A percentile compares a stretch with the other conserved stretches of the same genome.
These are phyloP conservation scores for Mallotus japonicus DNA, from an alignment of 441 rosid genomes.

Conservation along the genomic window DNA sequence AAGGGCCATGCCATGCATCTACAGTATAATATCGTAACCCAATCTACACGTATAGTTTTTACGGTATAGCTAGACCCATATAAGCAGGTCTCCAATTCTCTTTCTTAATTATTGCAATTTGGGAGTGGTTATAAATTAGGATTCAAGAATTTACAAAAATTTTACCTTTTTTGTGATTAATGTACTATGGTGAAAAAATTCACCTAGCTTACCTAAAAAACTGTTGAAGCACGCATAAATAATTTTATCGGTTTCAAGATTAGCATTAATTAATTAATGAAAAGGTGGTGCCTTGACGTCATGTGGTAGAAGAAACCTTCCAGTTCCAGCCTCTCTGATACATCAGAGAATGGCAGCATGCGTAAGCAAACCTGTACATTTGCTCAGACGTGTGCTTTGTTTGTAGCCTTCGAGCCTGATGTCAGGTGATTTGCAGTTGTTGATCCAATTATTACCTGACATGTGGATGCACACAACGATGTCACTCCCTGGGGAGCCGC, in stretches of 20 bases:
- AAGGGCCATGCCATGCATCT: neutral
- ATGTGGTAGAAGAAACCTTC: neutral
- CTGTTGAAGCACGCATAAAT: neutral
- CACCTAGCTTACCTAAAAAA: too few species aligned
- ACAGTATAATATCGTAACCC: neutral
- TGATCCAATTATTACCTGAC: neutral
- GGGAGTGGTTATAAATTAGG: too few species aligned
- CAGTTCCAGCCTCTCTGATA: neutral
- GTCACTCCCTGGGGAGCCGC: neutral
- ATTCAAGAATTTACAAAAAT: too few species aligned
- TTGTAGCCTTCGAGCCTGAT: conserved; percentile 15
- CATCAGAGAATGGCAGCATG: conserved; percentile 20
- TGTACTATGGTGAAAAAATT: too few species aligned
- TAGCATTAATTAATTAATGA: neutral
- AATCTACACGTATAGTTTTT: neutral
- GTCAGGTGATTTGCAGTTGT: neutral
- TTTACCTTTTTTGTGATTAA: too few species aligned
- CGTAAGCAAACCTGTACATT: conserved; percentile 20
- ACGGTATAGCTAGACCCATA: too few species aligned
- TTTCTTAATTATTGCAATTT: too few species aligned
- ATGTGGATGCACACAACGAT: neutral
- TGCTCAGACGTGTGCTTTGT: conserved; percentile 5
- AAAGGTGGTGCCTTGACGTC: conserved; percentile 14
- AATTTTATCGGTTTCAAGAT: neutral
- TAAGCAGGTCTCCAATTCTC: neutral